These are phyloP conservation scores for Ogataea ganodermae DNA, from an alignment of 805 yeast species.

Conservation along the genomic window DNA sequence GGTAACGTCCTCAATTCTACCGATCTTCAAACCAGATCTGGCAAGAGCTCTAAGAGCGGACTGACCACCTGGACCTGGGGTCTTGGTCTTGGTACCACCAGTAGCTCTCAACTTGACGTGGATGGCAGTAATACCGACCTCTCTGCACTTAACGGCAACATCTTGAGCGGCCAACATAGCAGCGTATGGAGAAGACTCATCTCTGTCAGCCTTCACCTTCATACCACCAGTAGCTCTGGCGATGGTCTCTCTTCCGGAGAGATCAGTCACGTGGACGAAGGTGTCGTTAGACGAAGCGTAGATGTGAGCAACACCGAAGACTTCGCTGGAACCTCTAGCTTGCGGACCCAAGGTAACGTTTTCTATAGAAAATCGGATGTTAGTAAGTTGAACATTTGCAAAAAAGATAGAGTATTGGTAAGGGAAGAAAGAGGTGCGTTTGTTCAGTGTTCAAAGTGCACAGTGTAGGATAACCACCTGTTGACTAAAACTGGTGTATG, in stretches of 20 bases:
- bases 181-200: slow-evolving; percentile 99
- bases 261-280: slow-evolving; percentile 98
- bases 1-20: slow-evolving; percentile 99
- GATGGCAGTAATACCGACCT: slow-evolving; percentile 99
- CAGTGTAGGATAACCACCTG: background rate
- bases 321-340: slow-evolving; percentile 97
- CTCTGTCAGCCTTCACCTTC: slow-evolving; percentile 99
- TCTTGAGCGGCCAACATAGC: slow-evolving; percentile 99
- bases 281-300: slow-evolving; percentile 99
- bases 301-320: slow-evolving; percentile 99
- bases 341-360: slow-evolving; percentile 76
- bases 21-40: slow-evolving; percentile 99
- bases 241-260: slow-evolving; percentile 99
- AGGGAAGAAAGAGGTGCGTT: background rate
- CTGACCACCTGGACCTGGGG: slow-evolving; percentile 99
- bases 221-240: slow-evolving; percentile 99
- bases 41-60: slow-evolving; percentile 98
- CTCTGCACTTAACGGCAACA: slow-evolving; percentile 98
- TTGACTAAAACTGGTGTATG: background rate
- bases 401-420: background rate
- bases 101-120: slow-evolving; percentile 99
- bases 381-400: background rate
- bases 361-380: slow-evolving; percentile 34
- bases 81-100: slow-evolving; percentile 99
- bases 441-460: background rate